Base-by-base conservation (phyloP, 306 rosid genomes). In the Cicer arietinum region DNA sequence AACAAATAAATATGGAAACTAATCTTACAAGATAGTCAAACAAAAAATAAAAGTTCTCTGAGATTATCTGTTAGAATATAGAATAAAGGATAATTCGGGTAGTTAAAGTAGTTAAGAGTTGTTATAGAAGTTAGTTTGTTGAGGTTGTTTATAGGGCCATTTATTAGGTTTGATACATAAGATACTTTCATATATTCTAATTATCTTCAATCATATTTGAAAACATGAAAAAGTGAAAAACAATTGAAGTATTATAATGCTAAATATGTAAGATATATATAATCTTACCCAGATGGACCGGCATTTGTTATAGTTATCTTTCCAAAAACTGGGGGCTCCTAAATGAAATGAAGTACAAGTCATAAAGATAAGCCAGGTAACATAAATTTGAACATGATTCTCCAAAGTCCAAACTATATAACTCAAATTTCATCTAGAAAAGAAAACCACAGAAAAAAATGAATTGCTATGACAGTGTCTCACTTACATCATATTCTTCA, bases 251-350 rank as follows among this genome's bases (percentile, higher is more conserved):
- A 59, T 7, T 18, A 42, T 16, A 45, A 8, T 14, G 54, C 13
- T 61, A 30, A 54, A 69, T 20, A 69, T 43, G 37, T 4, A 11
- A 39, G 5, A 63, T 37, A 51, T 22, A 51, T 46, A 46, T 56
- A 72, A 81, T 77, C 94, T 86, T 87, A 94, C 98, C 91, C 89
- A 71, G 92, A 81, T 73, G 87, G 68, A 43, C 69, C 53, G 43
- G 84, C 74, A 67, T 81, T 75, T 85, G 88, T 82, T 79, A 82
- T 54, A 60, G 91, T 89, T 69, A 88, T 85, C 85, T 81, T 89
- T 66, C 99, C 99, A 42, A 94, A 90, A 50, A 94, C 90, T 0
- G 99, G 99, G 42, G 99, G 97, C 73, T 90, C 96, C 99, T 94
- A 71, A 69, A 82, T 68, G 70, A 77, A 71, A 78, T 71, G 64